Percentiles rank a stretch among this genome's conserved stretches.
phyloP scores from a whole-genome alignment of 208 protist genomes.

The Porcisia hertigi region DNA sequence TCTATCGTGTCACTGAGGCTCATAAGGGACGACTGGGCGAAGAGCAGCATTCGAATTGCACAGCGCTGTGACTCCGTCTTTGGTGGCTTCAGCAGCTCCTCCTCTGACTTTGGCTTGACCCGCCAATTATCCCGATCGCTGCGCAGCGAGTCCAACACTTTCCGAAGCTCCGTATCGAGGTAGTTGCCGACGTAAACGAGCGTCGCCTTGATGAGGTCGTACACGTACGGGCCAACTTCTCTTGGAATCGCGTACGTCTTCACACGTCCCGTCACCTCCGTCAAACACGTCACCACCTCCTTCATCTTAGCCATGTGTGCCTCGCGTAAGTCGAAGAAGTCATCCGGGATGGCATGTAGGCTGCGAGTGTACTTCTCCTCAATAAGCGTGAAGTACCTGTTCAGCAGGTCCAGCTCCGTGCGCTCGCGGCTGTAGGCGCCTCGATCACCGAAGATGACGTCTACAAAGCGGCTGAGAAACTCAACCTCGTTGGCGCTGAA shows the following conservation, averaged over 20 bases:
- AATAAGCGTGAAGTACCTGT: slow-evolving; percentile 67
- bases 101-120: slow-evolving; percentile 58
- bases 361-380: slow-evolving; percentile 81
- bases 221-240: slow-evolving; percentile 50
- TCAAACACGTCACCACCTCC: slow-evolving; percentile 62
- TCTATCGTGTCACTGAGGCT: slow-evolving; percentile 56
- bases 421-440: slow-evolving; percentile 38
- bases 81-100: slow-evolving; percentile 58
- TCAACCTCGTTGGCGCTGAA: slow-evolving; percentile 65
- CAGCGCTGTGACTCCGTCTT: slow-evolving; percentile 83
- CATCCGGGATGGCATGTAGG: slow-evolving; percentile 69
- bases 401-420: slow-evolving; percentile 64
- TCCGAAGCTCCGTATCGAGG: slow-evolving; percentile 73
- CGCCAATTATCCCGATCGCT: slow-evolving; percentile 78
- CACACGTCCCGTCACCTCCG: slow-evolving; percentile 62
- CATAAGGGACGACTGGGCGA: slow-evolving; percentile 82
- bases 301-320: slow-evolving; percentile 86
- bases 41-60: slow-evolving; percentile 84
- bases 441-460: slow-evolving; percentile 66
- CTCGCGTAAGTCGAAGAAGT: slow-evolving; percentile 78
- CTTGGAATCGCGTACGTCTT: slow-evolving; percentile 54
- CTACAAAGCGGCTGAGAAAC: slow-evolving; percentile 60
- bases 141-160: slow-evolving; percentile 66
- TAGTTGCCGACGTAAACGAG: slow-evolving; percentile 54
- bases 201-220: slow-evolving; percentile 52